Conservation (phyloP, 495 filamentous ascomycete species). For the Aspergillus bridgeri region DNA sequence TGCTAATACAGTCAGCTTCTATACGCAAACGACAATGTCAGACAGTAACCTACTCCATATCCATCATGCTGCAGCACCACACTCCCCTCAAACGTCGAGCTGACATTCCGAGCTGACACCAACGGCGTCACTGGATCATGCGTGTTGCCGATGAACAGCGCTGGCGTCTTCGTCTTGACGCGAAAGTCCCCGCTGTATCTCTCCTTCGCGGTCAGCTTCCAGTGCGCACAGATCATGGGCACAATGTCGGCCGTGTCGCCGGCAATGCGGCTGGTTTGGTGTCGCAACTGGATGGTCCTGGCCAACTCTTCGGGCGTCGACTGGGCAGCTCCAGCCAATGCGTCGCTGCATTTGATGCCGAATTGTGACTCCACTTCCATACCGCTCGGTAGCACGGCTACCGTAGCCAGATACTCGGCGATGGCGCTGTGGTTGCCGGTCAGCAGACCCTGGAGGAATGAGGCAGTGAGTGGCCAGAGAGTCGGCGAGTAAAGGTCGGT, state of each 20-base stretch:
- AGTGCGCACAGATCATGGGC: conserved; percentile 34
- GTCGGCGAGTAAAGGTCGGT: conserved; percentile 23
- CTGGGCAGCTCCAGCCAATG: not conserved
- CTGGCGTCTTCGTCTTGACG: conserved; percentile 41
- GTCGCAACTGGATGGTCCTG: conserved; percentile 6
- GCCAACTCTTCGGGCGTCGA: conserved; percentile 17
- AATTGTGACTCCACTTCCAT: not conserved
- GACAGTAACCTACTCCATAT: conserved; percentile 22
- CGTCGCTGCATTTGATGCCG: not conserved
- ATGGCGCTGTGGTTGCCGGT: conserved; percentile 13
- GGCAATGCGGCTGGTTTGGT: conserved; percentile 5
- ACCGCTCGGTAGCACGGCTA: not conserved
- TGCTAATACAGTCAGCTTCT: conserved; percentile 35
- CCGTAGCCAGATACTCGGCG: not conserved
- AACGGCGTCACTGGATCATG: conserved; percentile 44
- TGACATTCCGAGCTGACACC: conserved; percentile 40
- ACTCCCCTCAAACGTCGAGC: conserved; percentile 40
- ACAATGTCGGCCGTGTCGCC: conserved; percentile 18
- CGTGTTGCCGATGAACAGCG: conserved; percentile 43
- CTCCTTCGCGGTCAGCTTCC: conserved; percentile 43
- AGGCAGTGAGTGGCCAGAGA: conserved; percentile 22
- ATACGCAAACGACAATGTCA: not conserved
- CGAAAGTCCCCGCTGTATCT: conserved; percentile 37
- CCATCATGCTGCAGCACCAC: conserved; percentile 39
- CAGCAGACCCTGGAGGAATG: conserved; percentile 17